These are phyloP conservation scores for Saccharomyces mikatae DNA, from an alignment of 805 yeast genomes.

Conservation along the genomic window DNA sequence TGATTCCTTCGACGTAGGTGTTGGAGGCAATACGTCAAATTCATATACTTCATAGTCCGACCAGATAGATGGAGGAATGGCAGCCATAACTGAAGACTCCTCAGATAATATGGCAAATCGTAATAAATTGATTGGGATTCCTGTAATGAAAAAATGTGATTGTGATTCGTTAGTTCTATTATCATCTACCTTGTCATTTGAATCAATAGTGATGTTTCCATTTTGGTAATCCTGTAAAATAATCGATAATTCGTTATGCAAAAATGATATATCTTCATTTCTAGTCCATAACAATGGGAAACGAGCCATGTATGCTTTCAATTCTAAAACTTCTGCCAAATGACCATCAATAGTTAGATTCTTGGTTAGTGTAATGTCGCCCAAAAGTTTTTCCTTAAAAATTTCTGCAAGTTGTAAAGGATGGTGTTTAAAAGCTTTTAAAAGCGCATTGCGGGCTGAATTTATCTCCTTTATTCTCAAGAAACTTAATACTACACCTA, in stretches of 20 bases:
- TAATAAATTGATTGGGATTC: constrained; percentile 51
- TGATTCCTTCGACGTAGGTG: constrained; percentile 28
- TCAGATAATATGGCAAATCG: constrained; percentile 66
- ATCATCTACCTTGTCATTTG: neutral
- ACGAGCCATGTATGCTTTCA: constrained; percentile 53
- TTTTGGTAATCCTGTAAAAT: constrained; percentile 15
- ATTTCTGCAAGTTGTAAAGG: constrained; percentile 40
- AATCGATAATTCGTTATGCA: constrained; percentile 35
- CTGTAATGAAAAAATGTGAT: constrained; percentile 19
- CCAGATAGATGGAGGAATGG: constrained; percentile 57
- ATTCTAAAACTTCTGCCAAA: constrained; percentile 28
- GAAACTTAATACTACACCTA: constrained; percentile 58
- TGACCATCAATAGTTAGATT: constrained; percentile 19
- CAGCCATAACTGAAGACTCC: constrained; percentile 63
- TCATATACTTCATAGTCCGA: constrained; percentile 54
- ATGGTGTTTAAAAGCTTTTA: constrained; percentile 44
- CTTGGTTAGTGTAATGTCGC: constrained; percentile 10
- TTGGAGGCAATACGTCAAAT: constrained; percentile 67
- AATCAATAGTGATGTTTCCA: constrained; percentile 4
- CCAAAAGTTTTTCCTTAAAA: constrained; percentile 20
- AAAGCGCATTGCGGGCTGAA: constrained; percentile 42
- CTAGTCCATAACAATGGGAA: constrained; percentile 51
- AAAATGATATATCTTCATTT: constrained; percentile 37
- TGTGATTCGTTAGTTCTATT: neutral
- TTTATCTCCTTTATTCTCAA: constrained; percentile 35